These are phyloP conservation scores for Coprinellus micaceus DNA, from an alignment of 768 basidiomycete genomes.

Conservation along the genomic window DNA sequence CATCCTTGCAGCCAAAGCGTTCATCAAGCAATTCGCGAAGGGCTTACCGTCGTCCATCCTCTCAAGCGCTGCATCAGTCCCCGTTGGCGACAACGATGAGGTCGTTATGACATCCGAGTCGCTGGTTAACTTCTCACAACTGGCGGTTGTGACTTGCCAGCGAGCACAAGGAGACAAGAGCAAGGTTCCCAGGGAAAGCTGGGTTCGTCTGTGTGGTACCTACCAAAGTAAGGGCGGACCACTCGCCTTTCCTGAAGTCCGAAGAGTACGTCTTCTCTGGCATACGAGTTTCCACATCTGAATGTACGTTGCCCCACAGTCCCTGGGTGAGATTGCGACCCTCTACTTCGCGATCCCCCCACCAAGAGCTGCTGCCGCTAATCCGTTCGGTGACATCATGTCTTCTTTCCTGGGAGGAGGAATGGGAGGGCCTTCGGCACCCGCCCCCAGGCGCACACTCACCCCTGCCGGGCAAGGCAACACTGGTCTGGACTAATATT, in stretches of 20 bases:
- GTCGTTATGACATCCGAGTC: conserved; percentile 72
- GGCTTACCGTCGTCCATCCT: conserved; percentile 51
- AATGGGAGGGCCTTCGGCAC: conserved; percentile 35
- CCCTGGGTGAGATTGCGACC: conserved; percentile 61
- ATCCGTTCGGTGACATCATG: conserved; percentile 86
- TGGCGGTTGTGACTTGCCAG: conserved; percentile 86
- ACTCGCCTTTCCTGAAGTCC: conserved; percentile 57
- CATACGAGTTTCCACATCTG: not conserved
- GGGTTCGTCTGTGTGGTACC: conserved; percentile 80
- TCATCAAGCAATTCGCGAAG: conserved; percentile 76
- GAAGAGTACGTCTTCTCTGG: conserved; percentile 45
- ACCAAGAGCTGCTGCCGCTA: conserved; percentile 64
- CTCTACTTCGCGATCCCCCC: conserved; percentile 87
- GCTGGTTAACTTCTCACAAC: conserved; percentile 84
- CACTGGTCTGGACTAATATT: conserved; percentile 43
- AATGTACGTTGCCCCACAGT: conserved; percentile 34
- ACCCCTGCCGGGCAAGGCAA: conserved; percentile 35
- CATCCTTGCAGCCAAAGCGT: conserved; percentile 90
- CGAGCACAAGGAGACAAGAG: conserved; percentile 78
- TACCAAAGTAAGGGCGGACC: conserved; percentile 73
- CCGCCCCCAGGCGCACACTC: conserved; percentile 36
- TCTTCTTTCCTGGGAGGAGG: conserved; percentile 81
- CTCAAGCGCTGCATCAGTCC: conserved; percentile 41
- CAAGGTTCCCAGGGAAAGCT: conserved; percentile 71
- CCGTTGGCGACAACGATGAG: conserved; percentile 51